Evolutionary conservation across 352 stramenopile genomes (phyloP).

Genomic region (Globisporangium alternatum): DNA sequence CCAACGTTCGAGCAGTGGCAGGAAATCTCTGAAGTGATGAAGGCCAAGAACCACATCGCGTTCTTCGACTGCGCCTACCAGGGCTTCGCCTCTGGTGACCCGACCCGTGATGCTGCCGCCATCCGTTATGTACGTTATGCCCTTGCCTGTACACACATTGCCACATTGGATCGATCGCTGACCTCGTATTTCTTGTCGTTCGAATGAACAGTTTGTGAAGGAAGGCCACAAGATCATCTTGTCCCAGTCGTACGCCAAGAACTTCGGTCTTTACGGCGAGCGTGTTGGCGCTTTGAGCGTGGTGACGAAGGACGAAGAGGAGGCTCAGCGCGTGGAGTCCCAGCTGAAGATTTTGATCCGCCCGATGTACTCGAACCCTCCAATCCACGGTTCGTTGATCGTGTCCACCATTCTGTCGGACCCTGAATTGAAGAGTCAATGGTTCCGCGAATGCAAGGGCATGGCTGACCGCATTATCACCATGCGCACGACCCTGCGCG

Average conservation of each 20-base stretch:
- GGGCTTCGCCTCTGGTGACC: constrained; percentile 98
- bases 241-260: constrained; percentile 99
- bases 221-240: constrained; percentile 97
- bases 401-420: constrained; percentile 96
- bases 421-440: constrained; percentile 90
- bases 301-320: constrained; percentile 92
- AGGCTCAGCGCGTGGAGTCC: constrained; percentile 94
- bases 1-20: constrained; percentile 97
- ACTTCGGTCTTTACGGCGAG: constrained; percentile 99
- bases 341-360: constrained; percentile 99
- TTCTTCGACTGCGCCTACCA: constrained; percentile 99
- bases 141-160: background rate
- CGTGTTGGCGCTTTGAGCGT: constrained; percentile 96
- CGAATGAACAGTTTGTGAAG: constrained; percentile 89
- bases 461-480: constrained; percentile 96
- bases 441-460: constrained; percentile 93
- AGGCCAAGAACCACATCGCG: constrained; percentile 94
- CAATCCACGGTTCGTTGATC: constrained; percentile 97
- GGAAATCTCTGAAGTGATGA: constrained; percentile 94
- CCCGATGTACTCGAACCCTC: constrained; percentile 99
- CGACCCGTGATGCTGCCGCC: constrained; percentile 93
- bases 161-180: background rate
- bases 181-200: background rate
- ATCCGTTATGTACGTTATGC: constrained; percentile 78
- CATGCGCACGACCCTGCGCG: constrained; percentile 89